These are phyloP conservation scores for Pythium periplocum DNA, from an alignment of 352 stramenopile genomes.

Conservation along the genomic window DNA sequence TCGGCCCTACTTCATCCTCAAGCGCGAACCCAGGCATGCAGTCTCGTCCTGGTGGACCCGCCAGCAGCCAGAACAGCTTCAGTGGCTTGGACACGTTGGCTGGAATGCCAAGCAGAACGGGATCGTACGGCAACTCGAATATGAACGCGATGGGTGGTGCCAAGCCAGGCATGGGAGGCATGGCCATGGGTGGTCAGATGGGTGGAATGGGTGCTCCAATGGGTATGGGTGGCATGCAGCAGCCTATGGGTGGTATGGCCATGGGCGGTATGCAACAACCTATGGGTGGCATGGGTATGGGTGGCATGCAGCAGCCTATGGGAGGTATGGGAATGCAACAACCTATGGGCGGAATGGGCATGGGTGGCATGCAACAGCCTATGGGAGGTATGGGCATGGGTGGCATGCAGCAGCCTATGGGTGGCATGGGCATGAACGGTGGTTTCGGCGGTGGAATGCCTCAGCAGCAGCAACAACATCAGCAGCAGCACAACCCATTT, in stretches of 20 bases:
- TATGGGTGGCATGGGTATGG: constrained; percentile 30
- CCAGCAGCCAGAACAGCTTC: constrained; percentile 67
- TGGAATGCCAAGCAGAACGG: constrained; percentile 64
- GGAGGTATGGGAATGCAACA: constrained; percentile 31
- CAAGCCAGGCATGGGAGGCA: constrained; percentile 14
- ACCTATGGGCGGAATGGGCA: constrained; percentile 25
- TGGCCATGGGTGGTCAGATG: constrained; percentile 15
- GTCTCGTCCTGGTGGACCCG: constrained; percentile 24
- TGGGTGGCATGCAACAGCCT: constrained; percentile 23
- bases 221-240: constrained; percentile 32
- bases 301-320: constrained; percentile 25
- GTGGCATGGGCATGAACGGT: constrained; percentile 23
- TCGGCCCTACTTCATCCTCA: constrained; percentile 25
- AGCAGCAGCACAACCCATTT: constrained; percentile 57
- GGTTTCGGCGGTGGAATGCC: constrained; percentile 2
- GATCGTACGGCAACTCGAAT: constrained; percentile 31
- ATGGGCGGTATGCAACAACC: constrained; percentile 2
- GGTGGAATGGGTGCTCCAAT: constrained; percentile 28
- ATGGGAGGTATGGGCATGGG: too few species aligned
- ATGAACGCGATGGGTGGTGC: constrained; percentile 53
- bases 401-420: constrained; percentile 65
- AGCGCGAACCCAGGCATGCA: constrained; percentile 4
- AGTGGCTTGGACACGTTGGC: constrained; percentile 76
- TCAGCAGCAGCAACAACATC: constrained; percentile 47
- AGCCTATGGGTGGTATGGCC: constrained; percentile 40